phyloP scores from a whole-genome alignment of 208 protist genomes.

The Trypanosoma boissoni region DNA sequence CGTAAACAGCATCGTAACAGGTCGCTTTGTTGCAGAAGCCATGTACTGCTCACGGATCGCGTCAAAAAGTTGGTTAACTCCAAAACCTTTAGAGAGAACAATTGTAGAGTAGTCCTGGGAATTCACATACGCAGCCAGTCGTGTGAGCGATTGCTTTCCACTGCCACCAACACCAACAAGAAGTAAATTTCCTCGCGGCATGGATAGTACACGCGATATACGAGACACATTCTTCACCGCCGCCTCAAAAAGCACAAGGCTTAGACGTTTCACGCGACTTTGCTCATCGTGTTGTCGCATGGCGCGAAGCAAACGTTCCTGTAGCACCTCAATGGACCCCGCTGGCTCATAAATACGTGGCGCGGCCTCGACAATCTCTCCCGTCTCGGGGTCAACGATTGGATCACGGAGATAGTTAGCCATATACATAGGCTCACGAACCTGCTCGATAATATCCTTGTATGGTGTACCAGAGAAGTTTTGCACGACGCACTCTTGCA shows the following conservation, averaged over 20 bases:
- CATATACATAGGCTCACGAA: conserved; percentile 87
- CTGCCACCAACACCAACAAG: conserved; percentile 93
- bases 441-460: conserved; percentile 79
- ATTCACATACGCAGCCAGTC: conserved; percentile 88
- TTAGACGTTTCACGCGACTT: conserved; percentile 85
- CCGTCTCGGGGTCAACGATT: conserved; percentile 87
- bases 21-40: conserved; percentile 67
- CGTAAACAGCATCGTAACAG: conserved; percentile 97
- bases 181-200: conserved; percentile 92
- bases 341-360: conserved; percentile 95
- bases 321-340: conserved; percentile 76
- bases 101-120: conserved; percentile 89
- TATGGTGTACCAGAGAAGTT: conserved; percentile 76
- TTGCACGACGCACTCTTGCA: conserved; percentile 82
- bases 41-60: conserved; percentile 93
- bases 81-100: conserved; percentile 92
- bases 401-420: conserved; percentile 94
- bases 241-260: conserved; percentile 95
- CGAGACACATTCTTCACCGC: conserved; percentile 94
- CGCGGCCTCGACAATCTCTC: conserved; percentile 85
- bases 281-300: conserved; percentile 92
- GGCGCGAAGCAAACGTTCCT: conserved; percentile 60
- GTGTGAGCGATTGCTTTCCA: conserved; percentile 92
- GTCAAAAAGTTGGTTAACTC: conserved; percentile 93
- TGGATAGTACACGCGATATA: conserved; percentile 90